A percentile compares a stretch with the other conserved stretches of the same genome.
phyloP scores from a whole-genome alignment of 2,329 filamentous ascomycete genomes.

The Diplocarpon mali region DNA sequence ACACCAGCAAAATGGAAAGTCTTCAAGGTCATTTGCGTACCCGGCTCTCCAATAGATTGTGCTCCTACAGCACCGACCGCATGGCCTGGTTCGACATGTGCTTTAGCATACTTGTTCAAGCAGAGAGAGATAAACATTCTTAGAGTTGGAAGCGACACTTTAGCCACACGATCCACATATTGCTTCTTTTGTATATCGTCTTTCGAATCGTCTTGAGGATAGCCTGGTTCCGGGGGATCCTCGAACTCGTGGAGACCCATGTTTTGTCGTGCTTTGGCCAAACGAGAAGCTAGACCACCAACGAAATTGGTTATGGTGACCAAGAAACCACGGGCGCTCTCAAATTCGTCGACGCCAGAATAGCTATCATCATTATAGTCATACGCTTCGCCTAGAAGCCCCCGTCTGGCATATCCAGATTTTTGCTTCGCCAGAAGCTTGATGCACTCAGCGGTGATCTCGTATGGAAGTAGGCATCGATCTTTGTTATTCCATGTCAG shows the following conservation, averaged over 20 bases:
- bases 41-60: constrained; percentile 95
- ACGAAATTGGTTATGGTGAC: constrained; percentile 68
- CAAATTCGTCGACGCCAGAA: constrained; percentile 62
- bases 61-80: constrained; percentile 93
- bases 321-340: constrained; percentile 75
- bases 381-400: constrained; percentile 52
- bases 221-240: constrained; percentile 23
- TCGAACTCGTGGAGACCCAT: constrained; percentile 39
- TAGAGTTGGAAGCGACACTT: constrained; percentile 67
- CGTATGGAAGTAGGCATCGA: constrained; percentile 57
- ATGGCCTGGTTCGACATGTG: constrained; percentile 87
- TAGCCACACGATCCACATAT: constrained; percentile 60
- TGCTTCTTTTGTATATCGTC: constrained; percentile 23
- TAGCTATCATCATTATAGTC: constrained; percentile 60
- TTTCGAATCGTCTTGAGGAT: constrained; percentile 23
- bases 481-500: constrained; percentile 73
- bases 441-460: constrained; percentile 60
- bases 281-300: constrained; percentile 46
- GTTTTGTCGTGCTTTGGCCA: constrained; percentile 42
- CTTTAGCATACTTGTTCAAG: constrained; percentile 80
- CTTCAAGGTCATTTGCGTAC: constrained; percentile 98
- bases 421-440: constrained; percentile 58
- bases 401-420: constrained; percentile 48
- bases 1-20: constrained; percentile 99
- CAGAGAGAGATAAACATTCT: constrained; percentile 70